Base-by-base conservation (phyloP, 495 filamentous ascomycete species). In the Aspergillus mulundensis region DNA sequence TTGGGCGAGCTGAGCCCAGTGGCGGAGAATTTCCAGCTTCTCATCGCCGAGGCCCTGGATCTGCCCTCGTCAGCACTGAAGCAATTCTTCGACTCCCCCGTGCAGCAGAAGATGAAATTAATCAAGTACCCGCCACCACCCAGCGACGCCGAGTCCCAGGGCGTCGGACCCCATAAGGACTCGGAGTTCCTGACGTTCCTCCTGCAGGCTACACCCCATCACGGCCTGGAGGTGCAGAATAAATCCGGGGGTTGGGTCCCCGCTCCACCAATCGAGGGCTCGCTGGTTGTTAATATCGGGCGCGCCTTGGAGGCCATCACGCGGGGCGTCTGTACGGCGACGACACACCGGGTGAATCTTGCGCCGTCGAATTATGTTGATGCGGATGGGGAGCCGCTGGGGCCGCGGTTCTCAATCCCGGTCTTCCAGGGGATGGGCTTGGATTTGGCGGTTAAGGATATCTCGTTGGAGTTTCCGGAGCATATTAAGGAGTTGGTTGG, bases 161-260 rank as follows among this genome's bases (percentile, higher is more conserved):
- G 91, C 19, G 90, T 95, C 1, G 91, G 94, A 0, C 87, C 94
- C 8, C 94, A 98, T 70, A 98, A 98, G 68, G 94, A 98, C 70
- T 87, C 82, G 47, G 93, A 93, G 81, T 81, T 96, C 39, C 85
- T 87, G 11, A 88, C 84, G 19, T 97, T 93, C 69, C 81, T 98
- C 36, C 81, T 96, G 24, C 94, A 97, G 70, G 90, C 86, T 1
- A 86, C 84, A n/a, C 70, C 76, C 1, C 94, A 97, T 63, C 74
- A 65, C 2, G 91, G 91, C 0, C 75, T 98, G 16, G 93, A 98
- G 66, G 92, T 92, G 5, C 93, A 96, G 68, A 96, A 96, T 67
- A 85, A 85, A 61, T 67, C 70, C 19, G 90, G 93, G 20, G 71
- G 81, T 23, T 98, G 93, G 93, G 84, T 98, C 56, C 83, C 76